Evolutionary conservation across 2,329 filamentous ascomycete species (phyloP), one percentile per base, ranked within the genome.

Genomic region (Acephala macrosclerotiorum): DNA sequence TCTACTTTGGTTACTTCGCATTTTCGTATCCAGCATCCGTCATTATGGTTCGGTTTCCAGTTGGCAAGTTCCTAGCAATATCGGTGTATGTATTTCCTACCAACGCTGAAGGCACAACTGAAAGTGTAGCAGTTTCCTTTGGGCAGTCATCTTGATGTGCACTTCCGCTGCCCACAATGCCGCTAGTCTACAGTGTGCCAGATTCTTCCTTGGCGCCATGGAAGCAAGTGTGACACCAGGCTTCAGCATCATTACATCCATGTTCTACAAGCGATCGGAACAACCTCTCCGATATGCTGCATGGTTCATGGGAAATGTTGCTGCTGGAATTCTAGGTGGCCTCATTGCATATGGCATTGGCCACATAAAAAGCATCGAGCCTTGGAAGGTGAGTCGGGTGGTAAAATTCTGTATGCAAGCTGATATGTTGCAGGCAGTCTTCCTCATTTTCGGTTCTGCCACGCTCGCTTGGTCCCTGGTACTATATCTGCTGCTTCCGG

Each of bases 231-330:
- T 77, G 16, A 69, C 70, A 61, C 78, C 78, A 0, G 77, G 75
- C 7, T 79, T 76, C 56, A 71, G 74, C 16, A 60, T 79, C 9
- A 69, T 79, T 2, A 78, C 74, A 9, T 71, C 72, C 0, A 78
- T 79, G 73, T 76, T 73, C 40, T 79, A 78, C 63, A 75, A 72
- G 33, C 80, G 87, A 7, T 79, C 81, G 1, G 67, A 69, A 33
- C 67, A 69, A 18, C 58, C 65, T 8, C 61, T 38, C 26, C 49
- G 66, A 26, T 57, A 62, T 35, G 60, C 62, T 36, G 45, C 58
- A n/a, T 68, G 66, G 63, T 70, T 65, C 22, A 42, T 51, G 42
- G 68, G 63, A 55, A 77, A 76, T 42, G 77, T 75, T 5, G 72
- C 73, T 3, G 75, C 74, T 1, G 71, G 72, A 5, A 64, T 78